phyloP scores from a whole-genome alignment of 2,329 filamentous ascomycete genomes.

The Fusarium nanum region DNA sequence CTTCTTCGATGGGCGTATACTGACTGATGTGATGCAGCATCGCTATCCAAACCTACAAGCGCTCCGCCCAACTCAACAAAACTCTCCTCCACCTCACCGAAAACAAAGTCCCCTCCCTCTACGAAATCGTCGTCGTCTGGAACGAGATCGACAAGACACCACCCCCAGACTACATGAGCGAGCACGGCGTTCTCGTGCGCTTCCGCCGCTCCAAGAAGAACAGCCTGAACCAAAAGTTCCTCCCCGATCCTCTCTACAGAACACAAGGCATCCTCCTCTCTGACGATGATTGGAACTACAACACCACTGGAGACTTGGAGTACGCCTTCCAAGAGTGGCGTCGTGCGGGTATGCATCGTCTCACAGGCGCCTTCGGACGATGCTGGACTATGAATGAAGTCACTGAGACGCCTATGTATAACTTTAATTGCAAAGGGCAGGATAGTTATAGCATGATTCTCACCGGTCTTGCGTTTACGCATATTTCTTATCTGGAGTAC shows the following conservation, averaged over 20 bases:
- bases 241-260: slow-evolving; percentile 48
- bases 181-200: slow-evolving; percentile 47
- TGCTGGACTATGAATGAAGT: slow-evolving; percentile 38
- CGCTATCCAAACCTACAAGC: slow-evolving; percentile 50
- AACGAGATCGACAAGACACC: slow-evolving; percentile 48
- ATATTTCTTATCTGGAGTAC: slow-evolving; percentile 52
- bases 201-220: slow-evolving; percentile 48
- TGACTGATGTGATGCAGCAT: slow-evolving; percentile 41
- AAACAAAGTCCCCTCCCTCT: slow-evolving; percentile 49
- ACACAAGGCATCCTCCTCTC: slow-evolving; percentile 53
- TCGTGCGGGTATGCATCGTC: slow-evolving; percentile 47
- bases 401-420: slow-evolving; percentile 46
- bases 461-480: slow-evolving; percentile 52
- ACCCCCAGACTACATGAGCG: slow-evolving; percentile 44
- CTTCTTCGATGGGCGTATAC: no score
- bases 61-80: slow-evolving; percentile 48
- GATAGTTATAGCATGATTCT: slow-evolving; percentile 51
- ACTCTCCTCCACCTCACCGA: slow-evolving; percentile 45
- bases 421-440: slow-evolving; percentile 42
- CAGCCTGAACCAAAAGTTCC: slow-evolving; percentile 53
- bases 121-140: slow-evolving; percentile 53
- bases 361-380: slow-evolving; percentile 52
- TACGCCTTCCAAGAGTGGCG: slow-evolving; percentile 55
- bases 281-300: slow-evolving; percentile 55
- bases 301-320: slow-evolving; percentile 50